Conservation (phyloP, 2,329 filamentous ascomycete species). For the Epichloe scottii region DNA sequence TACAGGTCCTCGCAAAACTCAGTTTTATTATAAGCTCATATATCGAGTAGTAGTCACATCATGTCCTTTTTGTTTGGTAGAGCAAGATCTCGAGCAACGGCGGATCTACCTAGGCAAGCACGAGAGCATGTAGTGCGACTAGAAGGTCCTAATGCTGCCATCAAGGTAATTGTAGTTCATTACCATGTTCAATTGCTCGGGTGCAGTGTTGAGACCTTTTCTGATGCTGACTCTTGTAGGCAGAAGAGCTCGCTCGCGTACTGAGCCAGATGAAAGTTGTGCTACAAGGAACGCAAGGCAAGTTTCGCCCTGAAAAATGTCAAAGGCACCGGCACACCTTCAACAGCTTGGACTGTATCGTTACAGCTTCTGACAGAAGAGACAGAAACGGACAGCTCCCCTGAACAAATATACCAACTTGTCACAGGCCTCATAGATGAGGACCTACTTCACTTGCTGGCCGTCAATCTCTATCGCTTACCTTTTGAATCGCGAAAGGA, state of each 20-base stretch:
- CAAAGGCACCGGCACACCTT: background rate
- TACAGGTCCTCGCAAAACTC: background rate
- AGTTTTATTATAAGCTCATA: background rate
- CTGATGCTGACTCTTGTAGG: constrained; percentile 33
- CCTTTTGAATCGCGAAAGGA: constrained; percentile 96
- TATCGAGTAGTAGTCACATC: background rate
- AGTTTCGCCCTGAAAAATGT: constrained; percentile 8
- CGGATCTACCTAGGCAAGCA: constrained; percentile 43
- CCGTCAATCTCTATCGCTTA: constrained; percentile 68
- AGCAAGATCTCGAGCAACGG: constrained; percentile 36
- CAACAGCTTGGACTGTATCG: no score
- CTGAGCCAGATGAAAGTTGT: constrained; percentile 85
- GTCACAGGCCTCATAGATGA: constrained; percentile 78
- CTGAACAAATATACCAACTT: constrained; percentile 78
- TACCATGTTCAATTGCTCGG: background rate
- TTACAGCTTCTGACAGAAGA: background rate
- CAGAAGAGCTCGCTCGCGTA: constrained; percentile 77
- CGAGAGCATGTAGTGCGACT: constrained; percentile 40
- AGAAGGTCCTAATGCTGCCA: constrained; percentile 33
- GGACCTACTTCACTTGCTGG: constrained; percentile 75
- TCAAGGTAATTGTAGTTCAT: constrained; percentile 27
- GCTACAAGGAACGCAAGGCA: constrained; percentile 87
- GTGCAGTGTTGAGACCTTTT: background rate
- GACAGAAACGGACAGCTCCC: constrained; percentile 70
- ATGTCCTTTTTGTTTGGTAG: constrained; percentile 48